Conservation (phyloP, 2,329 filamentous ascomycete genomes). For the Truncatella angustata region DNA sequence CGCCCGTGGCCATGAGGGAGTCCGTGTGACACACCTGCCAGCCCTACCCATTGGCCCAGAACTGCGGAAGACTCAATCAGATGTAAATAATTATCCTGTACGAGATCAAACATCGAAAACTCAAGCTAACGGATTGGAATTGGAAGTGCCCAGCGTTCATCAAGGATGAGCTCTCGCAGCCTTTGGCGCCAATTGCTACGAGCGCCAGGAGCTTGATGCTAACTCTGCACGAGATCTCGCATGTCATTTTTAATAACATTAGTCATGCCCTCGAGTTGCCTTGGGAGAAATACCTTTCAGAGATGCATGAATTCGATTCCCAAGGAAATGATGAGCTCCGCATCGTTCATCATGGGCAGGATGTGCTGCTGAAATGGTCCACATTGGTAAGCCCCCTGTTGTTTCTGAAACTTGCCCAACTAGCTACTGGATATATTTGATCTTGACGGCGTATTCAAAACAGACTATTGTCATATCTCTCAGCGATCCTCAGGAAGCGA, state of each 20-base stretch:
- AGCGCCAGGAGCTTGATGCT: not conserved
- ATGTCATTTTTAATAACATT: not conserved
- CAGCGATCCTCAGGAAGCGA: not conserved
- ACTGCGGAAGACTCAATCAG: too few relatives aligned
- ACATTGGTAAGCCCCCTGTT: not conserved
- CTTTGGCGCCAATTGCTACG: not conserved
- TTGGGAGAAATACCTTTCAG: not conserved
- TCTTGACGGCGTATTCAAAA: too few relatives aligned
- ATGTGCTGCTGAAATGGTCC: not conserved
- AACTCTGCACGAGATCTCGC: not conserved
- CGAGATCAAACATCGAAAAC: too few relatives aligned
- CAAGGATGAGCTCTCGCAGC: not conserved
- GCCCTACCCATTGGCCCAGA: too few relatives aligned
- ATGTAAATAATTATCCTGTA: too few relatives aligned
- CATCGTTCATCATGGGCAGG: not conserved
- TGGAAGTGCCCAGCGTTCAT: too few relatives aligned
- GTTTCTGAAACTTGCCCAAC: not conserved
- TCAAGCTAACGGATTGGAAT: too few relatives aligned
- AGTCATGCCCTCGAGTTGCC: not conserved
- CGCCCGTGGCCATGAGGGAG: too few relatives aligned
- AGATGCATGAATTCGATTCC: not conserved
- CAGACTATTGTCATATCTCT: not conserved
- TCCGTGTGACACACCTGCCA: too few relatives aligned
- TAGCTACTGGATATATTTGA: not conserved
- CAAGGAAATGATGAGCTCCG: not conserved